Percentiles rank a stretch among this genome's conserved stretches.
Conservation (phyloP, 148 eudicot genomes). For the Pharnaceum exiguum region DNA sequence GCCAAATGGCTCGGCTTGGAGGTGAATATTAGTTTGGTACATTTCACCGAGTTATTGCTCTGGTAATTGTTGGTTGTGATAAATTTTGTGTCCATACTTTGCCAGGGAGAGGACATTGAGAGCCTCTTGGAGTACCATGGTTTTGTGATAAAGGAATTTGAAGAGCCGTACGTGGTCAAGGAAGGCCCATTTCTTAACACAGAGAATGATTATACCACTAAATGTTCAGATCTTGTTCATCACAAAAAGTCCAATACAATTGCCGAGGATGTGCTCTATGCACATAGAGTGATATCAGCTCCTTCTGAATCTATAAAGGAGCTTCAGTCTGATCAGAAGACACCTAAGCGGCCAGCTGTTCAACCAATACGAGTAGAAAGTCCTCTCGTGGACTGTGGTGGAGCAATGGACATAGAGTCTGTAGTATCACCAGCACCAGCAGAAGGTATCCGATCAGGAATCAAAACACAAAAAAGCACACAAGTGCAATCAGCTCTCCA, state of each 20-base stretch:
- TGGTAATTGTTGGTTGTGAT: not conserved
- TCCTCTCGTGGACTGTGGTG: slow-evolving; percentile 26
- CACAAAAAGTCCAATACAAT: slow-evolving; percentile 56
- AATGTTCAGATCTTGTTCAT: slow-evolving; percentile 74
- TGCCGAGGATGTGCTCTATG: slow-evolving; percentile 53
- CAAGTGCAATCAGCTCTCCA: slow-evolving; percentile 28
- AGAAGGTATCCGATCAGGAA: slow-evolving; percentile 21
- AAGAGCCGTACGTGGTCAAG: slow-evolving; percentile 94
- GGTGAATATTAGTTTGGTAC: slow-evolving; percentile 36
- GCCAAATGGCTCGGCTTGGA: slow-evolving; percentile 97
- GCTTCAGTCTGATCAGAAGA: slow-evolving; percentile 26
- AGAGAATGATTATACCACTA: slow-evolving; percentile 70
- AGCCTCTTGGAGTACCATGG: slow-evolving; percentile 79
- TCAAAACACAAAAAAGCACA: slow-evolving; percentile 18
- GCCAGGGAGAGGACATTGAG: slow-evolving; percentile 75
- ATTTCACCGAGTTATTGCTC: not conserved
- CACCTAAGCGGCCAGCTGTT: slow-evolving; percentile 22
- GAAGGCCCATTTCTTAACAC: slow-evolving; percentile 67
- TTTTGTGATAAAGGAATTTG: slow-evolving; percentile 79
- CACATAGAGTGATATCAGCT: slow-evolving; percentile 20
- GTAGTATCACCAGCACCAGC: slow-evolving; percentile 40
- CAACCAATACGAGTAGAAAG: slow-evolving; percentile 12
- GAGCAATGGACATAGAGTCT: slow-evolving; percentile 38
- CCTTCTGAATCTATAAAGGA: slow-evolving; percentile 28
- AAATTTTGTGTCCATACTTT: slow-evolving; percentile 6